Base-by-base conservation (phyloP, 2,329 filamentous ascomycete genomes). In the Penicillium sp. region DNA sequence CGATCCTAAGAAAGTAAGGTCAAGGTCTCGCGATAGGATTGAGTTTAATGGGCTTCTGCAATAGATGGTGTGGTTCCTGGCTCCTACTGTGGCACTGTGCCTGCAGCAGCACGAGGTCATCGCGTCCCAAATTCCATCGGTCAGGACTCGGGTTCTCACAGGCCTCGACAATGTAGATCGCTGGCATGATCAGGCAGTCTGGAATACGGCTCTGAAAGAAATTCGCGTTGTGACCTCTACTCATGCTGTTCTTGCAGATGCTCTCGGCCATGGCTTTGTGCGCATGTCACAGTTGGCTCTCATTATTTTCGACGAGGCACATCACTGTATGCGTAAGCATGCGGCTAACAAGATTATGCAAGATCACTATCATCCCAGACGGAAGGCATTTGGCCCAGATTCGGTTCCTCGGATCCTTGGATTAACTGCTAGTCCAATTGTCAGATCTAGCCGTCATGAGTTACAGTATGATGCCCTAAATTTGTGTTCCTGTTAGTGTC, bases 251-350 rank as follows among this genome's bases (percentile, higher is more conserved):
- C 77, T 95, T 12, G 74, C 83, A 2, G 88, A 95, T 70, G 89
- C 89, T 2, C 76, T 95, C 38, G 76, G 73, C 1, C 89, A 94
- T 71, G 88, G 80, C 0, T 95, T 95, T 66, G 81, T 95, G 2
- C 76, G 68, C 1, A 80, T 95, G 62, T 66, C 75, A 0, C 76
- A 75, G 2, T 70, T 95, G 21, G 79, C 85, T 5, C 75, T 96
- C 4, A 72, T 95, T 15, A 80, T 95, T 0, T 88, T 95, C 61
- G 91, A 96, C 64, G 91, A 96, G 83, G 90, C 88, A 9, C 90
- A 95, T 65, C 85, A 91, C 66, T 93, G 88, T 60, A 79, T 78
- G 5, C 76, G 78, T 16, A 84, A 82, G 1, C 80, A 86, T 59
- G 78, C 88, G 0, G 84, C 85, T 10, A 85, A 85, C 51, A 81